Conservation (phyloP, 2,329 filamentous ascomycete genomes). For the Cladosporium sp. region DNA sequence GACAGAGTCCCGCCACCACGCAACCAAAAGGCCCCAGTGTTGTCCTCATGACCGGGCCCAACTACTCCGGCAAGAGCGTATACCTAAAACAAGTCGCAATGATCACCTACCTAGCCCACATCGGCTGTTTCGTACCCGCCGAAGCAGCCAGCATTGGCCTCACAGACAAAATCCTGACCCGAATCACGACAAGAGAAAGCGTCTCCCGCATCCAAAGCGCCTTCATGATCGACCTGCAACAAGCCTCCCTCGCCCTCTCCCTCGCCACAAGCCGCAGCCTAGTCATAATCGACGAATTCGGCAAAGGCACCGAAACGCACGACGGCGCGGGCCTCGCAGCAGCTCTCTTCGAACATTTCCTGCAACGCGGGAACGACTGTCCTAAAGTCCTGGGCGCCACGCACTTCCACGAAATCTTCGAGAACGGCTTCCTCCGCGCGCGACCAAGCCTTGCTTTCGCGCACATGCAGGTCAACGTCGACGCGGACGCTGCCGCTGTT, state of each 20-base stretch:
- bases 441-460: slow-evolving; percentile 54
- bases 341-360: slow-evolving; percentile 56
- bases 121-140: slow-evolving; percentile 89
- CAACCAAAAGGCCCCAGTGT: slow-evolving; percentile 53
- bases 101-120: slow-evolving; percentile 87
- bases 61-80: slow-evolving; percentile 94
- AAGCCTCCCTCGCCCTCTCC: slow-evolving; percentile 72
- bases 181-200: slow-evolving; percentile 71
- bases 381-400: slow-evolving; percentile 61
- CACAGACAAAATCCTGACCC: slow-evolving; percentile 88
- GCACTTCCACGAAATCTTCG: slow-evolving; percentile 71
- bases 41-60: slow-evolving; percentile 83
- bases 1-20: background rate
- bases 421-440: slow-evolving; percentile 54
- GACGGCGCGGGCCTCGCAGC: slow-evolving; percentile 63
- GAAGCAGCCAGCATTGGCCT: slow-evolving; percentile 71
- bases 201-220: slow-evolving; percentile 62
- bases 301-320: slow-evolving; percentile 62
- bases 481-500: slow-evolving; percentile 46
- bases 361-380: slow-evolving; percentile 44
- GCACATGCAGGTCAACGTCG: slow-evolving; percentile 67
- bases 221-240: slow-evolving; percentile 81
- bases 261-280: slow-evolving; percentile 73
- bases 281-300: slow-evolving; percentile 90
- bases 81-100: slow-evolving; percentile 91